A percentile compares a stretch with the other conserved stretches of the same genome.
phyloP scores from a whole-genome alignment of 2,329 filamentous ascomycete species.

The Arthrobotrys musiformis region DNA sequence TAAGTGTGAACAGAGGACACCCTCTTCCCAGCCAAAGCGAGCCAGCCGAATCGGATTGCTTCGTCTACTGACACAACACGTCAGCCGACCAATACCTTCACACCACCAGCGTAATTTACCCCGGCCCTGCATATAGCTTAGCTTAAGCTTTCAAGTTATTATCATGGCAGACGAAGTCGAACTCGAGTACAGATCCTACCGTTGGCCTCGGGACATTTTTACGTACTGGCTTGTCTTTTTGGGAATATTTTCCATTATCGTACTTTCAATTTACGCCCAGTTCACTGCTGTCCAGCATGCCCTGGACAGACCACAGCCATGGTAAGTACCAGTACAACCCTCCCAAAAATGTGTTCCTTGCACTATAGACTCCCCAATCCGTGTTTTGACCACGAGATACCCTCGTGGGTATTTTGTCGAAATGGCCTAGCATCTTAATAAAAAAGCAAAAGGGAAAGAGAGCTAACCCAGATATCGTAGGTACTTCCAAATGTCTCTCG shows the following conservation, averaged over 20 bases:
- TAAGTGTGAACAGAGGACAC: slow-evolving; percentile 23
- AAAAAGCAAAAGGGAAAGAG: slow-evolving; percentile 7
- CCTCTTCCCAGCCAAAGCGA: slow-evolving; percentile 16
- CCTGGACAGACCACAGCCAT: slow-evolving; percentile 49
- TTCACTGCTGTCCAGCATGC: slow-evolving; percentile 49
- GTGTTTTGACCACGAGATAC: slow-evolving; percentile 14
- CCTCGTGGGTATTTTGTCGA: background rate
- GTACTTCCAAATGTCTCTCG: slow-evolving; percentile 55
- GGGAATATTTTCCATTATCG: slow-evolving; percentile 48
- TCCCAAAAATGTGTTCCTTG: background rate
- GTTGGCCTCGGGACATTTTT: slow-evolving; percentile 48
- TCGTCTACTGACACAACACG: slow-evolving; percentile 55
- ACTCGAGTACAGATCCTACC: slow-evolving; percentile 49
- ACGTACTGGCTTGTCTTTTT: slow-evolving; percentile 41
- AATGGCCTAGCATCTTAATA: background rate
- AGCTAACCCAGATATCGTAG: slow-evolving; percentile 40
- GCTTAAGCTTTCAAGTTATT: slow-evolving; percentile 9
- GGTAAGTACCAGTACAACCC: slow-evolving; percentile 29
- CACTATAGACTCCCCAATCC: background rate
- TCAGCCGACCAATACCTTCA: slow-evolving; percentile 39
- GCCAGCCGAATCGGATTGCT: slow-evolving; percentile 52
- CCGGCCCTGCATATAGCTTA: slow-evolving; percentile 37
- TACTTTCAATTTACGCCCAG: slow-evolving; percentile 49
- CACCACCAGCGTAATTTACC: background rate
- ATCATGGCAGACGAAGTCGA: slow-evolving; percentile 52